phyloP scores from a whole-genome alignment of 441 rosid genomes.

The Populus hybrid region DNA sequence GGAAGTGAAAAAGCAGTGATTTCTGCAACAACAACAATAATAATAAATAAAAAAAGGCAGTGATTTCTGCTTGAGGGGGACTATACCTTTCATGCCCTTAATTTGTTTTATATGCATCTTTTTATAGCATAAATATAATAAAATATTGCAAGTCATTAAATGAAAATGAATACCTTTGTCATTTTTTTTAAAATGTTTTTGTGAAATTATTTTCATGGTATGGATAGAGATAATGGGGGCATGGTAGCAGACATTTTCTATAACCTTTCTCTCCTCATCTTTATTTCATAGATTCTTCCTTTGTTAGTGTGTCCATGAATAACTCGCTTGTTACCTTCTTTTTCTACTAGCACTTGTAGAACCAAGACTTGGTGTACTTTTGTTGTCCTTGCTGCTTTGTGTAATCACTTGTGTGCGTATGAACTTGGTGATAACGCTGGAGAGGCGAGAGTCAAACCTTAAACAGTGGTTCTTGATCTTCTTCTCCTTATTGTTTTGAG shows the following conservation, averaged over 20 bases:
- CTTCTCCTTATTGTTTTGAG: constrained; percentile 14
- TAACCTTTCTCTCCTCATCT: constrained; percentile 51
- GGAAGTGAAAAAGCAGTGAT: constrained; percentile 13
- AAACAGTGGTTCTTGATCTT: not conserved
- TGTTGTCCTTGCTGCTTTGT: not conserved
- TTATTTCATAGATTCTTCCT: constrained; percentile 39
- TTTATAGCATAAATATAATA: not conserved
- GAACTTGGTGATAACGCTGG: not conserved
- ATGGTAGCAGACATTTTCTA: constrained; percentile 54
- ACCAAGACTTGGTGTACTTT: not conserved
- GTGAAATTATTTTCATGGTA: constrained; percentile 7
- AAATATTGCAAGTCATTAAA: not conserved
- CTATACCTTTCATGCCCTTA: constrained; percentile 27
- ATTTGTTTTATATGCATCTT: not conserved
- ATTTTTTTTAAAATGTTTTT: not conserved
- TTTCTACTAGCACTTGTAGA: not conserved
- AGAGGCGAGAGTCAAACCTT: not conserved
- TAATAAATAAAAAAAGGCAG: not conserved
- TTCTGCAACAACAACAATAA: not conserved
- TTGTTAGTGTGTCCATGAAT: constrained; percentile 39
- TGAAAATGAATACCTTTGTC: not conserved
- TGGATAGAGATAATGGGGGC: constrained; percentile 54
- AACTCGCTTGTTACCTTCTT: constrained; percentile 19
- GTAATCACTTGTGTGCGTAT: not conserved
- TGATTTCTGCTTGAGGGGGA: constrained; percentile 18